Evolutionary conservation across 345 rosid genomes (phyloP).

Genomic region (Camelina laxa): DNA sequence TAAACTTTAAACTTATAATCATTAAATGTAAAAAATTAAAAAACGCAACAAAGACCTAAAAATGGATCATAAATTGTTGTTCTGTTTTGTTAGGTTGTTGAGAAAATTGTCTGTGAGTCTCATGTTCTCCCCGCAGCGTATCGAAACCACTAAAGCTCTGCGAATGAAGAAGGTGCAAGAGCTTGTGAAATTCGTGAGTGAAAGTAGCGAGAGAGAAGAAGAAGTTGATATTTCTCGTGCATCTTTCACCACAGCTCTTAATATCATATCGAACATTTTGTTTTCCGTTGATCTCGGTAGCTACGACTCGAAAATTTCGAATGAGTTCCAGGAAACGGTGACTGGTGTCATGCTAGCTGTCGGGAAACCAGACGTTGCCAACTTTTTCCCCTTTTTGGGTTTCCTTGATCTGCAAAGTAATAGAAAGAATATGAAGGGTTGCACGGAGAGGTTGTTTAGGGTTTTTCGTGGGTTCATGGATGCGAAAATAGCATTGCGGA

Average conservation of each 20-base stretch:
- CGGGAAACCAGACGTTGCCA: conserved; percentile 27
- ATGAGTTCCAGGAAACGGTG: conserved; percentile 21
- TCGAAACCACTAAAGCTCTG: conserved; percentile 22
- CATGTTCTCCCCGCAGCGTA: conserved; percentile 29
- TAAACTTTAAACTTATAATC: background rate
- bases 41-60: background rate
- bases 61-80: too few relatives aligned
- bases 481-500: background rate
- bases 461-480: conserved; percentile 39
- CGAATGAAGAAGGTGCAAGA: conserved; percentile 29
- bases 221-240: conserved; percentile 33
- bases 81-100: conserved; percentile 1
- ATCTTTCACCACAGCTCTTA: conserved; percentile 26
- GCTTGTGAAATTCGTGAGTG: conserved; percentile 21
- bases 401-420: conserved; percentile 36
- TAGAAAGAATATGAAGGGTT: conserved; percentile 11
- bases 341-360: conserved; percentile 5
- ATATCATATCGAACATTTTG: conserved; percentile 37
- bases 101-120: conserved; percentile 22
- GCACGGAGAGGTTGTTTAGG: conserved; percentile 17
- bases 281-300: conserved; percentile 30
- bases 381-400: conserved; percentile 30
- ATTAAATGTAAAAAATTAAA: background rate
- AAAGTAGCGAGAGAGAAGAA: conserved; percentile 31
- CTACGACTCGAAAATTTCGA: conserved; percentile 7